Percentiles rank a stretch among this genome's conserved stretches.
These are phyloP conservation scores for Pecoramyces ruminantium DNA, from an alignment of 192 early-diverging fungal genomes.

Conservation along the genomic window DNA sequence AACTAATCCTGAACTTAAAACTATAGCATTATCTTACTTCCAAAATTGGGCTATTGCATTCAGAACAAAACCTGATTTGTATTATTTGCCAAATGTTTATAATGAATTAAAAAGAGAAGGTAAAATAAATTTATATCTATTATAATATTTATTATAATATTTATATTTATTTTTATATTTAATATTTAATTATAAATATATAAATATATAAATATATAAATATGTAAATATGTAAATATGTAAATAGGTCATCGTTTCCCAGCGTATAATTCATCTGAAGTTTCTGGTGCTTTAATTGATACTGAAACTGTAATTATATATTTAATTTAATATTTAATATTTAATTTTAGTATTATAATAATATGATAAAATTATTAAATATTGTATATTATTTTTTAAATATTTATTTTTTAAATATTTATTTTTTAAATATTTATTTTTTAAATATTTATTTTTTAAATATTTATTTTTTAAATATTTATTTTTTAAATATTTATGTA, in stretches of 20 bases:
- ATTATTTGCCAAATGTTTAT: slow-evolving; percentile 65
- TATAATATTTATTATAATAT: neutral
- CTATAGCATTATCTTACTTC: slow-evolving; percentile 54
- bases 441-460: no score
- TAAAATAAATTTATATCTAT: neutral
- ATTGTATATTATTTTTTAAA: no score
- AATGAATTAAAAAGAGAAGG: slow-evolving; percentile 62
- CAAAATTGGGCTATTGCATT: slow-evolving; percentile 84
- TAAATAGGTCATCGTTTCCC: slow-evolving; percentile 34
- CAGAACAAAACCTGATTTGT: slow-evolving; percentile 56
- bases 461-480: no score
- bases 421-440: no score
- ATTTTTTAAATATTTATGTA: no score
- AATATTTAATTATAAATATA: neutral
- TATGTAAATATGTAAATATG: no score
- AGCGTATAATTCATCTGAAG: slow-evolving; percentile 37
- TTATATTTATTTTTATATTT: neutral
- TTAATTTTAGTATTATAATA: neutral
- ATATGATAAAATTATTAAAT: no score
- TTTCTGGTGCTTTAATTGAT: slow-evolving; percentile 50
- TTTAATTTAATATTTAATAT: neutral
- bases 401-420: no score
- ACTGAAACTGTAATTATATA: slow-evolving; percentile 55
- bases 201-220: no score
- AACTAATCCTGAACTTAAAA: slow-evolving; percentile 55